Percentiles rank a stretch among this genome's conserved stretches.
These are phyloP conservation scores for Cystobasidium sp. DNA, from an alignment of 1,284 basidiomycete genomes.

Conservation along the genomic window DNA sequence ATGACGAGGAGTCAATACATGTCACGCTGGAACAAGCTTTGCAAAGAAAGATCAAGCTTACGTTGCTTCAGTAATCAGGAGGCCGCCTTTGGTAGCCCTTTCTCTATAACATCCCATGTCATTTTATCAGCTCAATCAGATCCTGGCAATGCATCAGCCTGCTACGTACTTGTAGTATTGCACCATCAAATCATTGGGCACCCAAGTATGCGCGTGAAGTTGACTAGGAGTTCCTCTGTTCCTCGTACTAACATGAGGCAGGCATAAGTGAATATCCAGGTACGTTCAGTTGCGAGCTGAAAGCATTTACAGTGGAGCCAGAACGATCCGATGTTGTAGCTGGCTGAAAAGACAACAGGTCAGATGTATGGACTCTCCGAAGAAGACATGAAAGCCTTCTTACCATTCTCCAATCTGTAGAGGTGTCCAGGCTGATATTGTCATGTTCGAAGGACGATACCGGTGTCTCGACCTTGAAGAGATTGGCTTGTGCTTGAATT, in stretches of 20 bases:
- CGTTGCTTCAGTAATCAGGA: constrained; percentile 30
- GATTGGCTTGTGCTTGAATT: too few species aligned
- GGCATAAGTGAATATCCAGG: background rate
- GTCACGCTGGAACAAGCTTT: background rate
- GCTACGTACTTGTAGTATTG: constrained; percentile 35
- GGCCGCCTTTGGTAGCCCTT: constrained; percentile 13
- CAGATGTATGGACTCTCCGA: background rate
- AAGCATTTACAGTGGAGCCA: constrained; percentile 17
- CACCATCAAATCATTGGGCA: constrained; percentile 41
- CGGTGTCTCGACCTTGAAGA: too few species aligned
- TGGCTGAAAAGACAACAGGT: background rate
- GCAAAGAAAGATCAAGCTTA: constrained; percentile 5
- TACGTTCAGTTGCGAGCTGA: background rate
- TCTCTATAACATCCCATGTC: background rate
- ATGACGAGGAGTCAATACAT: background rate
- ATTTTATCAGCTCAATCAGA: background rate
- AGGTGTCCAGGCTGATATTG: constrained; percentile 19
- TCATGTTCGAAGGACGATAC: background rate
- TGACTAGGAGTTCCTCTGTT: constrained; percentile 25
- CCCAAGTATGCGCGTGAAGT: constrained; percentile 20
- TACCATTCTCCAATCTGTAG: constrained; percentile 5
- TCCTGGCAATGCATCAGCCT: background rate
- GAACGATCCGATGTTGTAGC: constrained; percentile 28
- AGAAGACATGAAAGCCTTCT: background rate
- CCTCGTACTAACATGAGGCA: constrained; percentile 17